Evolutionary conservation across 139 green algal species (phyloP).

Genomic region (Chlorella sp.): DNA sequence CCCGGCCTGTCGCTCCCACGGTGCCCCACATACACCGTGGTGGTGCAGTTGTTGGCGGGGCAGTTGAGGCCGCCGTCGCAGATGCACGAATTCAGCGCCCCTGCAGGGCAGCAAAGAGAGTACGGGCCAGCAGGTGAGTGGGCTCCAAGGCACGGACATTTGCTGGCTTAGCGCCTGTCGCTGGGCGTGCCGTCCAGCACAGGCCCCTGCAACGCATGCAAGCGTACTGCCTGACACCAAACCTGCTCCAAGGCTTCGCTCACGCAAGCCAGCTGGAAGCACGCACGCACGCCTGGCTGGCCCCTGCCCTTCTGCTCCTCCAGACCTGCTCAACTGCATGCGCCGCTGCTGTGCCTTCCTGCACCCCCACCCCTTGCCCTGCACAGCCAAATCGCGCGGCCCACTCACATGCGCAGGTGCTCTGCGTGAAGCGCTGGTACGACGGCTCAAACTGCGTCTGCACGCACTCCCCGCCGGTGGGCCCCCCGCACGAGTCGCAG

Average conservation of each 20-base stretch:
- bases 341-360: neutral
- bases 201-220: no score
- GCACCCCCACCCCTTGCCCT: neutral
- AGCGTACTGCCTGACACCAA: no score
- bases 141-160: no score
- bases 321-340: no score
- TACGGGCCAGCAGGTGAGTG: neutral
- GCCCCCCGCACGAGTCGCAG: constrained; percentile 48
- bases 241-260: no score
- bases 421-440: constrained; percentile 29
- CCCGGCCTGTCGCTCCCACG: constrained; percentile 44
- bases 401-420: constrained; percentile 48
- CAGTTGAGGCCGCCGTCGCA: constrained; percentile 35
- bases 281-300: neutral
- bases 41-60: constrained; percentile 44
- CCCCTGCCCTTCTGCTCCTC: neutral
- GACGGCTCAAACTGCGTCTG: constrained; percentile 16
- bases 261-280: no score
- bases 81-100: neutral
- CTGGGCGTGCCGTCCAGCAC: no score
- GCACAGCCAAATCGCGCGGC: neutral
- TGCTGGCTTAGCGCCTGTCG: no score
- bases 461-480: neutral
- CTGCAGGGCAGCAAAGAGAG: neutral
- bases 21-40: constrained; percentile 43